phyloP scores from a whole-genome alignment of 2,329 filamentous ascomycete species.

The Cladosporium sp. region DNA sequence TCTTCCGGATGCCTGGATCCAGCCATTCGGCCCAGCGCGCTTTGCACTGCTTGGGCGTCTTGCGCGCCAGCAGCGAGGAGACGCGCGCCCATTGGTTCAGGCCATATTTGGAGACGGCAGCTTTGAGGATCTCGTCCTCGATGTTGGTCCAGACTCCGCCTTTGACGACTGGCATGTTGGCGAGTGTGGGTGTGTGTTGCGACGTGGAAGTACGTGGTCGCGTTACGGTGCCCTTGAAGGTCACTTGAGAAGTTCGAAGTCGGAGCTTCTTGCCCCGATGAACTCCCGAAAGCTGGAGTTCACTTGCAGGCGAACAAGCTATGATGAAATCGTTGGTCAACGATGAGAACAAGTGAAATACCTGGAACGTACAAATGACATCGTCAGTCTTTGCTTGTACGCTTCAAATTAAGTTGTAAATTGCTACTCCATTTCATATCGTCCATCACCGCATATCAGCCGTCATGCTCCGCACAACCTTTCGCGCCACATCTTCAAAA shows the following conservation, averaged over 20 bases:
- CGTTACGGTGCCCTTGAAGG: neutral
- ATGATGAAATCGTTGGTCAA: slow-evolving; percentile 3
- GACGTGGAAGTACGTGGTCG: neutral
- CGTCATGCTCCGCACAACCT: neutral
- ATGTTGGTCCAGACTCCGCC: slow-evolving; percentile 67
- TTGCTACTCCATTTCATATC: neutral
- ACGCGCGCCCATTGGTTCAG: slow-evolving; percentile 98
- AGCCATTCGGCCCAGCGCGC: slow-evolving; percentile 98
- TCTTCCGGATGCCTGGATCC: slow-evolving; percentile 95
- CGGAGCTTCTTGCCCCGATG: neutral
- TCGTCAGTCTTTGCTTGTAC: no score
- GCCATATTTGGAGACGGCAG: slow-evolving; percentile 89
- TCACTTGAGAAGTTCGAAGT: neutral
- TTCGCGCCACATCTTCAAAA: neutral
- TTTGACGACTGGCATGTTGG: slow-evolving; percentile 61
- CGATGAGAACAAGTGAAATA: neutral
- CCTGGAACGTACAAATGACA: no score
- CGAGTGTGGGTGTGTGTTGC: slow-evolving; percentile 1
- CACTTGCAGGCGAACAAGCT: neutral
- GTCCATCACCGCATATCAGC: neutral
- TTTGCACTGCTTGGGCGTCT: slow-evolving; percentile 99
- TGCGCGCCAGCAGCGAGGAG: slow-evolving; percentile 91
- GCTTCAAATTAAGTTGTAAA: neutral
- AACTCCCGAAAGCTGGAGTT: neutral
- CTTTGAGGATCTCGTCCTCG: slow-evolving; percentile 95